Percentiles rank a stretch among this genome's conserved stretches.
phyloP scores from a whole-genome alignment of 2,329 filamentous ascomycete genomes.

The Aspergillus sp. region DNA sequence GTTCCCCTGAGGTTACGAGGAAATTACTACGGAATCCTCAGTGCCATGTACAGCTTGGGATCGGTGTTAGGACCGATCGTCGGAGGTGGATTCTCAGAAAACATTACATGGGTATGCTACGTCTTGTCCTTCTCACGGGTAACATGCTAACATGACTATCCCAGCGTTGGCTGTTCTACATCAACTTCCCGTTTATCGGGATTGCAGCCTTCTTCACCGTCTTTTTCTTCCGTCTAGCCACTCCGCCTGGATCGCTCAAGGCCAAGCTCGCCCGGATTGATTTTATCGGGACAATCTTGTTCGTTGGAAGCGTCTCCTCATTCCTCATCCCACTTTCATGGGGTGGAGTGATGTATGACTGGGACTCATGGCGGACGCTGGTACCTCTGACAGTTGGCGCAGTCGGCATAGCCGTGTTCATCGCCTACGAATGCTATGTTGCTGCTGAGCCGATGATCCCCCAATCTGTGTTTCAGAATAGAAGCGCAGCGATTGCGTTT shows the following conservation, averaged over 20 bases:
- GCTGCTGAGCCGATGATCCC: constrained; percentile 34
- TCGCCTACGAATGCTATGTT: constrained; percentile 12
- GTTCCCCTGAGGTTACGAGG: constrained; percentile 40
- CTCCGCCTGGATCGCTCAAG: constrained; percentile 3
- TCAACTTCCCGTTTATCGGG: constrained; percentile 28
- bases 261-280: constrained; percentile 38
- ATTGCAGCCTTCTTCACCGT: constrained; percentile 20
- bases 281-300: constrained; percentile 62
- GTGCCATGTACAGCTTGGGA: constrained; percentile 34
- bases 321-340: constrained; percentile 64
- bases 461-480: constrained; percentile 43
- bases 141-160: not conserved
- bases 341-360: constrained; percentile 65
- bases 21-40: constrained; percentile 24
- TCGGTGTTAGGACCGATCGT: constrained; percentile 48
- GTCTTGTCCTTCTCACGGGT: not conserved
- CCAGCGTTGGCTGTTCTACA: constrained; percentile 30
- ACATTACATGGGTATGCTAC: constrained; percentile 17
- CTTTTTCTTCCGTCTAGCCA: constrained; percentile 16
- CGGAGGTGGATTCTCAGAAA: constrained; percentile 26
- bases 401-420: constrained; percentile 37
- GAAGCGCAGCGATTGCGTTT: constrained; percentile 34
- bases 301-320: constrained; percentile 58
- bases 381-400: constrained; percentile 60
- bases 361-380: constrained; percentile 62